Evolutionary conservation across 345 rosid species (phyloP).

Genomic region (Excoecaria cochinchinensis): DNA sequence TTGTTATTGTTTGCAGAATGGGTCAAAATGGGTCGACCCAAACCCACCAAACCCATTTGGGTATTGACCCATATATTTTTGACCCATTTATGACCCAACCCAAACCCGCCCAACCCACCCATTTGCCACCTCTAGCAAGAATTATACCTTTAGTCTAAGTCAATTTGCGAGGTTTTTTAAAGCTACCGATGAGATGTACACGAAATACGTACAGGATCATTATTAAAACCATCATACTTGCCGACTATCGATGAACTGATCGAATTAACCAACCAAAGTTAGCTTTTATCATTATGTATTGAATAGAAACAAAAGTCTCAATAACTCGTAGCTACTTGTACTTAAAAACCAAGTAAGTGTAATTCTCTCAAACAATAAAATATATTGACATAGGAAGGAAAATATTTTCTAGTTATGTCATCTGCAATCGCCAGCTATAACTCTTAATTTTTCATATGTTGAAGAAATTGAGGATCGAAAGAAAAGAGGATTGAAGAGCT

Average conservation of each 20-base stretch:
- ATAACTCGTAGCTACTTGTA: neutral
- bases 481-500: too few species aligned
- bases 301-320: neutral
- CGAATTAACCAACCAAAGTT: neutral
- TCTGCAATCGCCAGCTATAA: too few species aligned
- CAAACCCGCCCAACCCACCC: too few species aligned
- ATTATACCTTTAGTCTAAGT: neutral
- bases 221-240: slow-evolving; percentile 3
- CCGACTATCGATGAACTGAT: neutral
- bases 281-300: neutral
- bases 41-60: too few species aligned
- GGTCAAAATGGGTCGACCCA: too few species aligned
- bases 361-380: neutral
- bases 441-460: too few species aligned
- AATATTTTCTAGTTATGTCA: too few species aligned
- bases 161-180: neutral
- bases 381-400: neutral
- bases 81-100: too few species aligned
- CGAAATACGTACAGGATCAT: neutral
- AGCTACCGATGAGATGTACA: neutral
- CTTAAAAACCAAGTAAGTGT: neutral
- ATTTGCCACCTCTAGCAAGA: too few species aligned
- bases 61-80: too few species aligned
- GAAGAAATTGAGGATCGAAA: too few species aligned
- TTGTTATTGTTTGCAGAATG: too few species aligned